These are phyloP conservation scores for Cyclotella kingstonii DNA, from an alignment of 108 stramenopile genomes.

Conservation along the genomic window DNA sequence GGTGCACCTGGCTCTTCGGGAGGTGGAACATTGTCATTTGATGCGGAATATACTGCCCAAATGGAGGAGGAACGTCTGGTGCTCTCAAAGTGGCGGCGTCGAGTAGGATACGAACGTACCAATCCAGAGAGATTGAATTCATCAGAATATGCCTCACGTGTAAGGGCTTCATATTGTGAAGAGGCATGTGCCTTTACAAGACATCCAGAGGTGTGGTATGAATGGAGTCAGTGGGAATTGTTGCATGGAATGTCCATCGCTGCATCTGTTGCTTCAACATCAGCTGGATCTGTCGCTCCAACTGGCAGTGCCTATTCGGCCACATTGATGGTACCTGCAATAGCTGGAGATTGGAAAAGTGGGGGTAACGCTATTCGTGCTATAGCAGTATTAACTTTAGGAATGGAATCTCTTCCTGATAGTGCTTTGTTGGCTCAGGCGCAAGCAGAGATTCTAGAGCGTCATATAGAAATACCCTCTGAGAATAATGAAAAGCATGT, in stretches of 20 bases:
- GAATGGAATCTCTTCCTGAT: slow-evolving; percentile 66
- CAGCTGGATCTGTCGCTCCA: slow-evolving; percentile 10
- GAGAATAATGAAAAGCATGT: slow-evolving; percentile 20
- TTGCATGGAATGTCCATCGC: slow-evolving; percentile 37
- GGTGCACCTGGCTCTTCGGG: slow-evolving; percentile 19
- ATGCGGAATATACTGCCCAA: slow-evolving; percentile 52
- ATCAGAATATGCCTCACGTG: slow-evolving; percentile 51
- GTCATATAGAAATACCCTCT: slow-evolving; percentile 18
- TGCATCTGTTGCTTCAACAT: slow-evolving; percentile 14
- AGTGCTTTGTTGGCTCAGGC: slow-evolving; percentile 68
- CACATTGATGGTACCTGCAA: slow-evolving; percentile 32
- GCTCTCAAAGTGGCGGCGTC: slow-evolving; percentile 69
- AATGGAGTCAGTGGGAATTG: slow-evolving; percentile 87
- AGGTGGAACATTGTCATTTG: slow-evolving; percentile 12
- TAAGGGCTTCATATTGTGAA: slow-evolving; percentile 74
- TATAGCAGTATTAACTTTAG: slow-evolving; percentile 64
- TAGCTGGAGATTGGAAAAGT: slow-evolving; percentile 27
- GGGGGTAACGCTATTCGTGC: slow-evolving; percentile 46
- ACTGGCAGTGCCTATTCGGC: slow-evolving; percentile 21
- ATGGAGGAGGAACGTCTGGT: slow-evolving; percentile 63
- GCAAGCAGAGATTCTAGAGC: slow-evolving; percentile 70
- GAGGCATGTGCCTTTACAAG: slow-evolving; percentile 71
- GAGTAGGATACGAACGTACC: slow-evolving; percentile 79
- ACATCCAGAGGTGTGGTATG: slow-evolving; percentile 85
- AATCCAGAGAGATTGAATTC: slow-evolving; percentile 80